Conservation (phyloP, 352 stramenopile genomes). For the Pilasporangium apinafurcum region DNA sequence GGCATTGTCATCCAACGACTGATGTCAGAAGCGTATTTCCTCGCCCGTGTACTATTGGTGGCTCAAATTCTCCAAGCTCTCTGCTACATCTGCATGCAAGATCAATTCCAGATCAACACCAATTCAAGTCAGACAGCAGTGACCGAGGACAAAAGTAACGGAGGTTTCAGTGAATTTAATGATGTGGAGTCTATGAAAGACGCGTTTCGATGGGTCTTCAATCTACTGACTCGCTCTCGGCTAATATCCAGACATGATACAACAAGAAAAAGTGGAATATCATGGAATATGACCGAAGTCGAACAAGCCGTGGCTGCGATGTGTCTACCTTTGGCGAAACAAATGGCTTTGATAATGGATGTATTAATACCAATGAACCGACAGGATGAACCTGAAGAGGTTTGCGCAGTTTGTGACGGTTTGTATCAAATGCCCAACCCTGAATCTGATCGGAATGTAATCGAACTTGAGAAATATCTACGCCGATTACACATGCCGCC, state of each 20-base stretch:
- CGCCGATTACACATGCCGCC: constrained; percentile 59
- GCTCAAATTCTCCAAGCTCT: constrained; percentile 56
- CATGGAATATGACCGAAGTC: constrained; percentile 17
- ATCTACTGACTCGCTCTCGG: constrained; percentile 38
- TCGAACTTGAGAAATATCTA: constrained; percentile 35
- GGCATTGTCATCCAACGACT: constrained; percentile 30
- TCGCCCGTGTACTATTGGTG: constrained; percentile 43
- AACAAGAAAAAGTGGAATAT: background rate
- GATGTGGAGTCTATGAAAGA: constrained; percentile 54
- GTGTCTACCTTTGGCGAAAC: constrained; percentile 51
- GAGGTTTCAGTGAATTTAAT: constrained; percentile 23
- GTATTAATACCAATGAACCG: constrained; percentile 28
- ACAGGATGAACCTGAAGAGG: constrained; percentile 3
- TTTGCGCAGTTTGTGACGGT: constrained; percentile 64
- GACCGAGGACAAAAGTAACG: background rate
- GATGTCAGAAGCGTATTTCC: constrained; percentile 49
- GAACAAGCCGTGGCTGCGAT: constrained; percentile 35
- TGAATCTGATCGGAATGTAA: background rate
- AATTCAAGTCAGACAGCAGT: too few relatives aligned
- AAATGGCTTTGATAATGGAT: constrained; percentile 56
- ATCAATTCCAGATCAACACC: too few relatives aligned
- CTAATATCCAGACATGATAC: constrained; percentile 6
- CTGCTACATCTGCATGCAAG: constrained; percentile 21
- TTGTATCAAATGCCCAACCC: constrained; percentile 19
- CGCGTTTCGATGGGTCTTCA: constrained; percentile 39